Conservation (phyloP, 2,329 filamentous ascomycete species). For the Trichoderma hamatum region DNA sequence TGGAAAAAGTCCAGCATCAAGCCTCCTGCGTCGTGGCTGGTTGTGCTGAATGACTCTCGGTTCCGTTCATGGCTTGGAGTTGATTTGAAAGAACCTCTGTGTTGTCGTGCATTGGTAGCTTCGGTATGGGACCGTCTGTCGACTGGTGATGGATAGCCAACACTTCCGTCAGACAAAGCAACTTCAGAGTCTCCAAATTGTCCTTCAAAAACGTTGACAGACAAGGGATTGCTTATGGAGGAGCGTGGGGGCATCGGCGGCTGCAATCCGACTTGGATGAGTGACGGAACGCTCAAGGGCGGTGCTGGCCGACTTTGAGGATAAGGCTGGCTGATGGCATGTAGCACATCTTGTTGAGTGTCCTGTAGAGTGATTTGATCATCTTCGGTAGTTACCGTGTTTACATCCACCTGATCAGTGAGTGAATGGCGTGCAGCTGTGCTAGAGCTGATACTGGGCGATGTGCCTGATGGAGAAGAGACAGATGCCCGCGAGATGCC, state of each 20-base stretch:
- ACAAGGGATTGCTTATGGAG: constrained; percentile 16
- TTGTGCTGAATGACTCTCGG: constrained; percentile 31
- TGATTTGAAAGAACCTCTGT: constrained; percentile 32
- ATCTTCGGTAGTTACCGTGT: constrained; percentile 10
- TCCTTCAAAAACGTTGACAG: constrained; percentile 18
- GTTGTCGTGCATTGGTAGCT: not conserved
- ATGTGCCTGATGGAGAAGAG: constrained; percentile 24
- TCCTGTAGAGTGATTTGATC: not conserved
- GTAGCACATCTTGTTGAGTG: constrained; percentile 8
- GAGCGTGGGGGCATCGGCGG: not conserved
- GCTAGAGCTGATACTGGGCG: constrained; percentile 19
- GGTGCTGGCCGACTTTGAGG: constrained; percentile 25
- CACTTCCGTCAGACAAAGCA: constrained; percentile 36
- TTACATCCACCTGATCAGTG: not conserved
- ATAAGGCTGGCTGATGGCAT: constrained; percentile 18
- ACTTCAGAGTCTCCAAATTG: constrained; percentile 32
- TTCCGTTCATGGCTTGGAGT: constrained; percentile 27
- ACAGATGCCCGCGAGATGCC: not conserved
- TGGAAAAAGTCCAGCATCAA: constrained; percentile 33
- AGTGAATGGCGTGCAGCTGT: constrained; percentile 12
- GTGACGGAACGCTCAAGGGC: constrained; percentile 32
- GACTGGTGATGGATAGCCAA: constrained; percentile 36
- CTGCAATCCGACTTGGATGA: constrained; percentile 31
- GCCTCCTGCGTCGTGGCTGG: constrained; percentile 27
- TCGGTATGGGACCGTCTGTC: constrained; percentile 26